phyloP scores from a whole-genome alignment of 2,329 filamentous ascomycete species.

The Phialophora expanda region DNA sequence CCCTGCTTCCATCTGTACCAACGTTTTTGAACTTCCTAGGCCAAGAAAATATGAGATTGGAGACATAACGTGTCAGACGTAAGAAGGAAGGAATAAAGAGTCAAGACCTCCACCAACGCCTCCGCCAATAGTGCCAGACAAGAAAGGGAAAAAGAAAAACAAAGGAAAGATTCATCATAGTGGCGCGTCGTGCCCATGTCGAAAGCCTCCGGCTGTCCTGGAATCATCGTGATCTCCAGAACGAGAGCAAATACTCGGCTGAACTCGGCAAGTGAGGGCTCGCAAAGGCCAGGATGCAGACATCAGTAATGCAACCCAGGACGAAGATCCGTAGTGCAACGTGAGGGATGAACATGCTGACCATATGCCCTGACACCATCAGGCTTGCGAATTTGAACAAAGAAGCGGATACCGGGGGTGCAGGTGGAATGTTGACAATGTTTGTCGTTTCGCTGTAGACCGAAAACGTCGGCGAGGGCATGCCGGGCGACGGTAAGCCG shows the following conservation, averaged over 20 bases:
- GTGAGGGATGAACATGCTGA: constrained; percentile 33
- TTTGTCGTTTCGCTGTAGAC: constrained; percentile 30
- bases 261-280: constrained; percentile 35
- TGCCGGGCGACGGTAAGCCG: constrained; percentile 29
- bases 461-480: constrained; percentile 31
- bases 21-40: neutral
- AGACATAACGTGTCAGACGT: neutral
- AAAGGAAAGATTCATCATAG: neutral
- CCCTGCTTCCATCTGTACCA: neutral
- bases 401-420: constrained; percentile 28
- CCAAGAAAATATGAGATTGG: constrained; percentile 8
- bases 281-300: constrained; percentile 33
- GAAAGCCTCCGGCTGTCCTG: neutral
- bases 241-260: constrained; percentile 28
- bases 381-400: constrained; percentile 30
- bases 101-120: neutral
- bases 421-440: constrained; percentile 30
- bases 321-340: constrained; percentile 32
- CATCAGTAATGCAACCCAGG: constrained; percentile 35
- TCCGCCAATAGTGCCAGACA: constrained; percentile 1
- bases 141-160: neutral
- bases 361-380: constrained; percentile 34
- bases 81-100: neutral
- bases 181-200: neutral
- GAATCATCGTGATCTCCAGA: constrained; percentile 23